These are phyloP conservation scores for Chimonanthus salicifolius DNA, from an alignment of 164 flowering plant genomes.

Conservation along the genomic window DNA sequence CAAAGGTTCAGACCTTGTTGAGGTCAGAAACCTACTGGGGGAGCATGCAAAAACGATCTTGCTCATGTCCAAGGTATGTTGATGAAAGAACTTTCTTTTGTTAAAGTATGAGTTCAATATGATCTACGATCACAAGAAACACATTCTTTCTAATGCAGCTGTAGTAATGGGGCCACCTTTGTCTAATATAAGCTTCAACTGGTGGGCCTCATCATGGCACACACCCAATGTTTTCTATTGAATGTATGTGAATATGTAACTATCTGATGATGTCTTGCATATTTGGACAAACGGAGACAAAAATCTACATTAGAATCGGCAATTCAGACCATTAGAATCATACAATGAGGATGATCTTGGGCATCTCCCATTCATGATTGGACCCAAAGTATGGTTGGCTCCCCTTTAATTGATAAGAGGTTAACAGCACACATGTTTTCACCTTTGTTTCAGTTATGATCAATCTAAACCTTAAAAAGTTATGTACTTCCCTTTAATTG, in stretches of 20 bases:
- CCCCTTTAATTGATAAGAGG: no score
- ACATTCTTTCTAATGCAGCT: background rate
- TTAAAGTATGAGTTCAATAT: background rate
- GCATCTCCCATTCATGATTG: no score
- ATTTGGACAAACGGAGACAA: no score
- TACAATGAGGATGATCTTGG: no score
- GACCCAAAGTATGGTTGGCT: no score
- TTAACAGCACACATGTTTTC: no score
- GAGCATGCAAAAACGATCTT: slow-evolving; percentile 58
- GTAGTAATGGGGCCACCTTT: background rate
- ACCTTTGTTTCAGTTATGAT: no score
- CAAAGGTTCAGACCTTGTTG: slow-evolving; percentile 79
- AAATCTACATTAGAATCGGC: no score
- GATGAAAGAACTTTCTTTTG: background rate
- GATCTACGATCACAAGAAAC: background rate
- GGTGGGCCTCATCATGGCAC: background rate
- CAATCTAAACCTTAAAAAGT: no score
- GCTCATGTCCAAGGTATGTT: slow-evolving; percentile 70
- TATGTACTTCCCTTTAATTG: no score
- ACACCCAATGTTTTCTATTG: background rate
- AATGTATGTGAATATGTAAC: background rate
- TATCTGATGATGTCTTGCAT: no score
- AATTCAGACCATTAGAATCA: no score
- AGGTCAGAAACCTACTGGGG: slow-evolving; percentile 72
- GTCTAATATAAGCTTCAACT: background rate